These are phyloP conservation scores for Yueomyces sinensis DNA, from an alignment of 805 yeast genomes.

Conservation along the genomic window DNA sequence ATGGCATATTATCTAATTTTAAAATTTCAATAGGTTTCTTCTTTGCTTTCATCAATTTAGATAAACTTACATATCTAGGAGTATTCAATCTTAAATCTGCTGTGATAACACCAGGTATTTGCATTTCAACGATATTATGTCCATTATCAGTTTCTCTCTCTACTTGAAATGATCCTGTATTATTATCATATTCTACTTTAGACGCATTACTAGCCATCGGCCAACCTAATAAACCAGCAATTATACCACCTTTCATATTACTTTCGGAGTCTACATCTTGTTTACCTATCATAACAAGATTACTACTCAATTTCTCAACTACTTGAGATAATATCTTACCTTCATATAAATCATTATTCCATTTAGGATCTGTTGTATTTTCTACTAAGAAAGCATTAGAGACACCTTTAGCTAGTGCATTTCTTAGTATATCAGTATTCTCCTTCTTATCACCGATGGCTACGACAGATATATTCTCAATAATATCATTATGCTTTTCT, in stretches of 20 bases:
- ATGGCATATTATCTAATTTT: constrained; percentile 51
- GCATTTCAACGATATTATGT: constrained; percentile 63
- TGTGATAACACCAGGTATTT: constrained; percentile 75
- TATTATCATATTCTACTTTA: constrained; percentile 52
- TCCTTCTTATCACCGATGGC: constrained; percentile 80
- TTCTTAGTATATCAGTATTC: constrained; percentile 70
- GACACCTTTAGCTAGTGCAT: constrained; percentile 90
- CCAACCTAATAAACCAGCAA: constrained; percentile 89
- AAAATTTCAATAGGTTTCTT: constrained; percentile 77
- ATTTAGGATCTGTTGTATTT: constrained; percentile 37
- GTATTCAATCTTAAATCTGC: constrained; percentile 89
- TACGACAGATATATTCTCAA: constrained; percentile 79
- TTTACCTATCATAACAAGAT: constrained; percentile 82
- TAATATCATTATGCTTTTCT: constrained; percentile 44
- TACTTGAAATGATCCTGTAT: constrained; percentile 41
- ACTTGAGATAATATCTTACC: constrained; percentile 73
- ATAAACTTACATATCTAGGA: constrained; percentile 92
- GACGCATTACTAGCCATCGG: constrained; percentile 95
- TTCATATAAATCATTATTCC: constrained; percentile 73
- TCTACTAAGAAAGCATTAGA: constrained; percentile 77
- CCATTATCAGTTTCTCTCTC: constrained; percentile 96
- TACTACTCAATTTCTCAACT: constrained; percentile 56
- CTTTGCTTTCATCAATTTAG: constrained; percentile 97
- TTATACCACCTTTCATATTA: constrained; percentile 92
- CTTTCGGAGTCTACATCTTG: constrained; percentile 95